These are phyloP conservation scores for Backusella tuberculispora DNA, from an alignment of 192 early-diverging fungal genomes.

Conservation along the genomic window DNA sequence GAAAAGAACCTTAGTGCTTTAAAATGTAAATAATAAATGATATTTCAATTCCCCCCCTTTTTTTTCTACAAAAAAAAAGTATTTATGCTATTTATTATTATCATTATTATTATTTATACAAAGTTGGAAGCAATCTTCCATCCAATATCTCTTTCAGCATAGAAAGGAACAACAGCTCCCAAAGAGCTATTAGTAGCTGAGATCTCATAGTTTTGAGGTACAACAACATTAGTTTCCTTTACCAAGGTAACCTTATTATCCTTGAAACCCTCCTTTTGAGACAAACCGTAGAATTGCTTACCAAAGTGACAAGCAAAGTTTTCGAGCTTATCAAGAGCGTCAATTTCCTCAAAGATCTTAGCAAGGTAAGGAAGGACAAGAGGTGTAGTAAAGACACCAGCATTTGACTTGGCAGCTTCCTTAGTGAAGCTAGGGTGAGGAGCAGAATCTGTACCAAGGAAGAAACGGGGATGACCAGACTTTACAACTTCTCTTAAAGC, in stretches of 20 bases:
- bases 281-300: constrained; percentile 82
- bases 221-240: constrained; percentile 42
- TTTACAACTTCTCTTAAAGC: constrained; percentile 82
- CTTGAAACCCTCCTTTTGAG: constrained; percentile 51
- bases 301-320: constrained; percentile 89
- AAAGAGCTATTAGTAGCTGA: constrained; percentile 43
- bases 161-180: constrained; percentile 82
- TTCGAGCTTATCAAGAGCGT: constrained; percentile 77
- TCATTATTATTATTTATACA: constrained; percentile 9
- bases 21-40: constrained; percentile 11
- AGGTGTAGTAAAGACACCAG: constrained; percentile 94
- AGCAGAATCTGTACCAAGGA: constrained; percentile 96
- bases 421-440: constrained; percentile 90
- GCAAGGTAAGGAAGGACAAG: constrained; percentile 86
- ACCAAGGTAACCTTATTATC: constrained; percentile 45
- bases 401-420: constrained; percentile 79
- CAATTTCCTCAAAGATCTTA: constrained; percentile 85
- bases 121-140: constrained; percentile 62
- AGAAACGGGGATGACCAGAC: constrained; percentile 89
- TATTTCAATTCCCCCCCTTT: neutral
- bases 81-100: neutral
- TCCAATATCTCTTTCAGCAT: constrained; percentile 68
- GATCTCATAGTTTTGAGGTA: constrained; percentile 62
- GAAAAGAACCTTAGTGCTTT: constrained; percentile 37
- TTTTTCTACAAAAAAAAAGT: neutral